phyloP scores from a whole-genome alignment of 805 yeast genomes.

The Kazachstania kunashirensis region DNA sequence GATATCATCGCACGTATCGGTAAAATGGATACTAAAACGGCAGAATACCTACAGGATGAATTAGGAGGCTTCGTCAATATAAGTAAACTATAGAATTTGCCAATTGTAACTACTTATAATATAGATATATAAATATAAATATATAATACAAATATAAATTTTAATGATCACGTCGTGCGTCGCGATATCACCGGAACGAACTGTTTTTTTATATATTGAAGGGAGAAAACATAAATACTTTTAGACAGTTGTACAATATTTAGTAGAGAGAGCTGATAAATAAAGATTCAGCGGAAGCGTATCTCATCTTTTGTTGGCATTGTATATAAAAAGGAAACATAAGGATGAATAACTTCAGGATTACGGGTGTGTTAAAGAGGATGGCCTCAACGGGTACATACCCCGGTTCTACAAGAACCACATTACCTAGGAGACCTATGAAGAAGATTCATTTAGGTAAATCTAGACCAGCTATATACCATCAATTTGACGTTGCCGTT shows the following conservation, averaged over 20 bases:
- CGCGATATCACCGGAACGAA: too few species aligned
- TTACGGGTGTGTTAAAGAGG: slow-evolving; percentile 2
- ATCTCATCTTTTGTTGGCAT: too few species aligned
- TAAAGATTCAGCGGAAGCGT: too few species aligned
- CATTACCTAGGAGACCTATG: slow-evolving; percentile 45
- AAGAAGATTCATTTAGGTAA: slow-evolving; percentile 67
- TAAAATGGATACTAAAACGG: slow-evolving; percentile 19
- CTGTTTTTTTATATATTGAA: too few species aligned
- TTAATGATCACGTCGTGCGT: too few species aligned
- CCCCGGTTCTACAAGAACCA: slow-evolving; percentile 17
- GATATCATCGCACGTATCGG: slow-evolving; percentile 24
- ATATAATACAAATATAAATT: too few species aligned
- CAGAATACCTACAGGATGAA: slow-evolving; percentile 13
- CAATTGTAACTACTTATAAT: too few species aligned
- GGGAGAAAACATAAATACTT: too few species aligned
- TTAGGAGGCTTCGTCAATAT: slow-evolving; percentile 24
- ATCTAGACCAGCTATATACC: slow-evolving; percentile 87
- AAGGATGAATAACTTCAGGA: not conserved
- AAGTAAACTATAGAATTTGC: slow-evolving; percentile 13
- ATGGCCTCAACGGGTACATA: slow-evolving; percentile 19
- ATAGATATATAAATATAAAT: too few species aligned
- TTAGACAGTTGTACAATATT: too few species aligned
- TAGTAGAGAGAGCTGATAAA: too few species aligned
- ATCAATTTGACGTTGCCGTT: slow-evolving; percentile 81
- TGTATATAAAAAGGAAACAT: not conserved